Base-by-base conservation (phyloP, 2,329 filamentous ascomycete species). In the Exophiala sp. region DNA sequence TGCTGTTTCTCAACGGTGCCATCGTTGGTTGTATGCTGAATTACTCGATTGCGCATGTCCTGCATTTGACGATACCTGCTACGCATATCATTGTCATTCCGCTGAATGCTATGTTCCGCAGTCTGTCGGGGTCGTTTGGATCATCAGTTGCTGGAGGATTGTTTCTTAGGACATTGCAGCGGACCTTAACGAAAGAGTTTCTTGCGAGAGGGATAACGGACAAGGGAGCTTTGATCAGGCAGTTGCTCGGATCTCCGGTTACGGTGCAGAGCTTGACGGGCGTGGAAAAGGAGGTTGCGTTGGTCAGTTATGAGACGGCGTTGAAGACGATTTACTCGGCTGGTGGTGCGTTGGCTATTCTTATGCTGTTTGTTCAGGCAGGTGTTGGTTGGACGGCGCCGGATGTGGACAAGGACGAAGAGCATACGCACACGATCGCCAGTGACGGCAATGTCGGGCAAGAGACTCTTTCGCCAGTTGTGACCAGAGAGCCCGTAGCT, bases 81-180 rank as follows among this genome's bases (percentile, higher is more conserved):
- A 82, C 84, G 1, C 87, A 91, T 63, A 90, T 88, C 64, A 83
- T 94, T 46, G 83, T 87, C 2, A 89, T 86, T 0, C 87, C 88
- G 10, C 75, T 95, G 39, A 71, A 92, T 3, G 83, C 86, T 24
- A 95, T 89, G 1, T 92, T 92, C 70, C 80, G 90, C 3, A 88
- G 88, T 4, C 91, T 94, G 59, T 87, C 88, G 0, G 88, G 88
- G 11, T 87, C 84, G 47, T 94, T 95, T 63, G 89, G 89, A 2
- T 87, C 86, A 1, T 83, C 89, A 0, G 86, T 92, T 44, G 88
- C 88, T 2, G 89, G 89, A 2, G 89, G 89, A 0, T 75, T 88
- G 49, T 92, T 91, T 66, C 77, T 80, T 38, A 79, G 88, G 4
- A 75, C 82, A 1, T 70, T 92, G 32, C 74, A 78, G 42, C 69